Evolutionary conservation across 306 rosid genomes (phyloP), one percentile per base, ranked within the genome.

Genomic region (Senna tora): DNA sequence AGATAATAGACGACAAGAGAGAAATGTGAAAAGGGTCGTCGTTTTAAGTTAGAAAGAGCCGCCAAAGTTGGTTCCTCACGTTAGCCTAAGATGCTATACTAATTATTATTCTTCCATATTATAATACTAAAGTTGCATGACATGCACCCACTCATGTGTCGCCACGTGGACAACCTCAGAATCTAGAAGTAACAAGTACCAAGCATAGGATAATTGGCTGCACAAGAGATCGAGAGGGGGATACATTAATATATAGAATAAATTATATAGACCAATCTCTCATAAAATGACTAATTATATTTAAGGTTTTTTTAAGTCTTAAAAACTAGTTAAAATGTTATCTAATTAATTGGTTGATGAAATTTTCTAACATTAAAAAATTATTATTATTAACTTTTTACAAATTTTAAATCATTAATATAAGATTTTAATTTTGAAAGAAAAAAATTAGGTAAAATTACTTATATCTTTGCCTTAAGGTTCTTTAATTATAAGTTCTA

Each of bases 151-250:
- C 71, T 52, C 76, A 42, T 39, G 22, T 12, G 50, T 43, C 11
- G 65, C 88, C 87, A 83, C 81, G 86, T 88, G 85, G 83, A 79
- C 36, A 30, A 42, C 66, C 5, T 6, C 64, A 84, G 85, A n/a
- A n/a, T n/a, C n/a, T n/a, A n/a, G n/a, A 84, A 90, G 88, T 86
- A 79, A 85, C 90, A 82, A 84, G 54, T 30, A 67, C 46, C 93
- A 93, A 93, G 96, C 85, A 90, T 88, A 79, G 96, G 96, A 90
- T 93, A 84, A 73, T 70, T 72, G 69, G 61, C 15, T 28, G 50
- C 21, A 64, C 42, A 62, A 21, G 62, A 49, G 58, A 69, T n/a
- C n/a, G 41, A 63, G 33, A 62, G 62, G 33, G 32, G 25, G 3
- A 25, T 16, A 3, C 8, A 5, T 19, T 41, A 52, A 19, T n/a